Evolutionary conservation across 106 monocot genomes (phyloP).

Genomic region (Vanilla planifolia): DNA sequence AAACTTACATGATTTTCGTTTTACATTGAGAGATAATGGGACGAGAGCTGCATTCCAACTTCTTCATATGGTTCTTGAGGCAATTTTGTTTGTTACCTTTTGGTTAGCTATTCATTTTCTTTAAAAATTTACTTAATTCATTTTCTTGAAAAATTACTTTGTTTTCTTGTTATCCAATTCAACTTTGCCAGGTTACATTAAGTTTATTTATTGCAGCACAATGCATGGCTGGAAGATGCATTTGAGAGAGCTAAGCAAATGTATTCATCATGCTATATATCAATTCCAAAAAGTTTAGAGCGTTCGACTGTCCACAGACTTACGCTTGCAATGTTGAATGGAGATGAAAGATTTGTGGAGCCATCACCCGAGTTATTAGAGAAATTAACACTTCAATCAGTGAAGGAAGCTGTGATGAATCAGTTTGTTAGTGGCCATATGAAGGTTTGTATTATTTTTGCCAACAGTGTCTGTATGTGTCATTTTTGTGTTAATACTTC

Average conservation of each 20-base stretch:
- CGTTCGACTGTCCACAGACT: constrained; percentile 90
- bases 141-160: neutral
- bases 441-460: constrained; percentile 45
- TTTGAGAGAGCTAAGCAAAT: constrained; percentile 90
- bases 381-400: constrained; percentile 62
- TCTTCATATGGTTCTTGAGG: constrained; percentile 98
- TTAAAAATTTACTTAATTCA: neutral
- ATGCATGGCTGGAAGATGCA: constrained; percentile 95
- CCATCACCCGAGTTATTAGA: constrained; percentile 81
- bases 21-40: constrained; percentile 84
- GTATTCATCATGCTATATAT: constrained; percentile 84
- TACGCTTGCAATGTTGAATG: constrained; percentile 90
- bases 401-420: constrained; percentile 92
- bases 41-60: constrained; percentile 98
- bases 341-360: constrained; percentile 91
- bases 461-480: neutral
- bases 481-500: neutral
- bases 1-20: too few species aligned
- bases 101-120: too few species aligned
- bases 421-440: constrained; percentile 79
- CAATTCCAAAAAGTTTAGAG: constrained; percentile 93
- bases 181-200: too few species aligned
- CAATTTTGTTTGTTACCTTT: constrained; percentile 10
- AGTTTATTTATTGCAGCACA: constrained; percentile 83
- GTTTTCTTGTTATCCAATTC: too few species aligned